Base-by-base conservation (phyloP, 441 rosid genomes). In the Adansonia madagascariensis region DNA sequence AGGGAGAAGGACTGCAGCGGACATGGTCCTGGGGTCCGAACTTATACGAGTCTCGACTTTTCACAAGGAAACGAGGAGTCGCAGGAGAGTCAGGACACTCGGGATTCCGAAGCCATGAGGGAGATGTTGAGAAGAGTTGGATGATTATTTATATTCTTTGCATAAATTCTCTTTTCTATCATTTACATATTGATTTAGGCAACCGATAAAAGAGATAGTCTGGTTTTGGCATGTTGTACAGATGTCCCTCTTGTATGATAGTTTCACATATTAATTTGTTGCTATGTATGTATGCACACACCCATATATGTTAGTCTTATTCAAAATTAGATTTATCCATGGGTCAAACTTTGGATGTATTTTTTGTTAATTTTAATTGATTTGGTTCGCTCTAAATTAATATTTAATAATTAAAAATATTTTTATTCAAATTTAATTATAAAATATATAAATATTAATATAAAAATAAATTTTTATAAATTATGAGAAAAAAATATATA, bases 21-120 rank as follows among this genome's bases (percentile, higher is more conserved):
- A 14, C 91, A 84, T 5, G 90, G 90, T 59, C 89, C 89, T 0
- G 89, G 93, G 49, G 60, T 88, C 56, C 80, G 79, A 41, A 89
- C 89, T 60, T 86, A 87, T 44, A 86, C 92, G 0, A 75, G 41
- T 39, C 70, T 84, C 18, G 92, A 86, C 80, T 89, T 86, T 75
- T 88, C 91, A 0, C 89, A 84, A 74, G 89, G 87, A 50, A 84
- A 84, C 7, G 87, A 83, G 17, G 88, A 87, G 15, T 84, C 87
- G 0, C 90, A 80, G 59, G 91, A 86, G 69, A 83, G 82, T 43
- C 85, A 81, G 73, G 89, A 81, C 31, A 55, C 74, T 41, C 60
- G 55, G 71, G 31, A 81, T 69, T 74, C 80, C 17, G 82, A 85
- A 65, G 47, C 81, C 73, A 80, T 80, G 55, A 8, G 77, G 79